A percentile compares a stretch with the other conserved stretches of the same genome.
Evolutionary conservation across 1,139 yeast genomes (phyloP).

Genomic region (Taphrina confusa): DNA sequence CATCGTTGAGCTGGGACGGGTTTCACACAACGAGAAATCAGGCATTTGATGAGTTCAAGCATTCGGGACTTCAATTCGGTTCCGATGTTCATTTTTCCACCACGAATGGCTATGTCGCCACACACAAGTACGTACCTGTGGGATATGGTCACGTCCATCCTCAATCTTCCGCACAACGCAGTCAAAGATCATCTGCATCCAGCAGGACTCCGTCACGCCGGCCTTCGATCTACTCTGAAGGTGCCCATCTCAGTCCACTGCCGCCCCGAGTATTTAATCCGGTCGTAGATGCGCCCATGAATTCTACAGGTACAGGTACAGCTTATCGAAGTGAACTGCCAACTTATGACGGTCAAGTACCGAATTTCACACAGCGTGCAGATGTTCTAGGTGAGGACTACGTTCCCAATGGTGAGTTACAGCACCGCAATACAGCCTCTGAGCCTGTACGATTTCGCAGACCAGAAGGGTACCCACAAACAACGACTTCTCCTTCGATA

Average conservation of each 20-base stretch:
- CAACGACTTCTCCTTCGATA: not conserved
- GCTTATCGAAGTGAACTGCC: not conserved
- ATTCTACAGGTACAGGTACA: not conserved
- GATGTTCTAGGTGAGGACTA: too few species aligned
- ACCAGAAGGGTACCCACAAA: not conserved
- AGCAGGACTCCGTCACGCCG: slow-evolving; percentile 22
- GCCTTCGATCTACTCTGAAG: slow-evolving; percentile 1
- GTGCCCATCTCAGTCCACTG: not conserved
- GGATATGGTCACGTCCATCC: slow-evolving; percentile 32
- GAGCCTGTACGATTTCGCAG: not conserved
- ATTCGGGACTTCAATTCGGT: slow-evolving; percentile 39
- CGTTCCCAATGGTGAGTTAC: too few species aligned
- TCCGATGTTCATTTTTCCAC: slow-evolving; percentile 39
- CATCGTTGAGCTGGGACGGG: slow-evolving; percentile 45
- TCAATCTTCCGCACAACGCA: slow-evolving; percentile 35
- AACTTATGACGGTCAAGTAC: not conserved
- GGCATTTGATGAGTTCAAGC: slow-evolving; percentile 40
- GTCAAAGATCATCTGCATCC: slow-evolving; percentile 20
- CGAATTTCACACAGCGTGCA: not conserved
- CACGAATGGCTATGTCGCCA: slow-evolving; percentile 37
- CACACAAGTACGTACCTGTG: slow-evolving; percentile 37
- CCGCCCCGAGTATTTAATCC: not conserved
- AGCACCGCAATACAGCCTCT: too few species aligned
- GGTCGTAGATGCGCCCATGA: too few species aligned
- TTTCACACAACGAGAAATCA: slow-evolving; percentile 38